Evolutionary conservation across 257 asterid species (phyloP), one percentile per base, ranked within the genome.

Genomic region (Galeopsis tetrahit): DNA sequence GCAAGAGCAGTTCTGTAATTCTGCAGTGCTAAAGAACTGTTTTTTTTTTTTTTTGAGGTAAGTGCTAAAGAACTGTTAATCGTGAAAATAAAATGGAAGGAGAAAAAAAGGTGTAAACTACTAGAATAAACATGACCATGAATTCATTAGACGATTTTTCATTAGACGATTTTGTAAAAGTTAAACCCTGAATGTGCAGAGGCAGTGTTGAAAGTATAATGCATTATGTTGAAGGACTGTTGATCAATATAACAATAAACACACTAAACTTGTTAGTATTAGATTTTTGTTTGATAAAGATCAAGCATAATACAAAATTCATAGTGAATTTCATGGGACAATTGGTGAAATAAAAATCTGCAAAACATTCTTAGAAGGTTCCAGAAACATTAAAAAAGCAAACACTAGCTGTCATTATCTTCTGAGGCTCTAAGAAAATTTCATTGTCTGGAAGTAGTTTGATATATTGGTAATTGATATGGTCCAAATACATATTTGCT

Each of bases 301-400:
- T 43, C 21, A 28, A 40, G 9, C 13, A 35, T 13, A 48, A 28
- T 44, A 9, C 5, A 7, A 10, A 5, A 39, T 46, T 40, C 1
- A 14, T 69, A 58, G 7, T 70, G 44, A n/a, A 49, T 63, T 68
- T 61, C 52, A 53, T 15, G 55, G 2, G 57, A 10, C 32, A 28
- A 28, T 40, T 44, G 13, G 64, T 10, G 38, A 43, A 15, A 17
- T 46, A 44, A 53, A 44, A 6, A 3, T 46, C 48, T 64, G 43
- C 32, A 21, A 8, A 44, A 44, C 36, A 7, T 35, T 17, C 48
- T 2, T 33, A 14, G 31, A 55, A 40, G 39, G 9, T 42, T 9
- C 8, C 36, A 10, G 42, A 6, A 31, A 6, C 35, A 33, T 44
- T 21, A 21, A 21, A 21, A 21, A 21, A 11, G 13, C 6, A 11